These are phyloP conservation scores for Mucuna pruriens DNA, from an alignment of 306 rosid genomes.

Conservation along the genomic window DNA sequence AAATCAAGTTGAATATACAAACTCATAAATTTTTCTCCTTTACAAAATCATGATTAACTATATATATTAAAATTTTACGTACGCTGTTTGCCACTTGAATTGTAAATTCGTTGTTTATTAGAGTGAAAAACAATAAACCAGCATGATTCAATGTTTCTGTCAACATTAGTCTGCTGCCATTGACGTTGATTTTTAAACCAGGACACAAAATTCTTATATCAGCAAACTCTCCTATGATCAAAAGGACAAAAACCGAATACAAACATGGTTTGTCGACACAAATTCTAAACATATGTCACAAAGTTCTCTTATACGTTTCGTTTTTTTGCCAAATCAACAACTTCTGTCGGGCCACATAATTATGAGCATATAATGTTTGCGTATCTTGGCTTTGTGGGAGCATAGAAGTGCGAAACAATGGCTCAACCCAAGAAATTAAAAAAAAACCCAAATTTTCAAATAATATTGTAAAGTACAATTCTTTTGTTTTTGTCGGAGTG, in stretches of 20 bases:
- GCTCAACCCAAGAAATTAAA: not conserved
- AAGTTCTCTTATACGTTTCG: not conserved
- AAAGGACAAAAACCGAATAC: constrained; percentile 22
- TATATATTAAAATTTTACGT: not conserved
- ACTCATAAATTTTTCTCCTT: not conserved
- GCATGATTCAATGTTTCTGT: constrained; percentile 35
- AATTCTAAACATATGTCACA: not conserved
- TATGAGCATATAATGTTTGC: not conserved
- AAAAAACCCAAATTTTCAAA: not conserved
- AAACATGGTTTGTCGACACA: not conserved
- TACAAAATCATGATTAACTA: not conserved
- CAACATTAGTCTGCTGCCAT: constrained; percentile 26
- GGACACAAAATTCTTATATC: not conserved
- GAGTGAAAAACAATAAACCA: constrained; percentile 17
- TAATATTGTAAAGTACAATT: not conserved
- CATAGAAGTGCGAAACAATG: not conserved
- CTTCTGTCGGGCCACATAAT: not conserved
- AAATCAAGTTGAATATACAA: too few species aligned
- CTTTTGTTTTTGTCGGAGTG: not conserved
- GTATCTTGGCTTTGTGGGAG: not conserved
- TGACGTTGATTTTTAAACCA: constrained; percentile 31
- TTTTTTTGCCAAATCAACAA: not conserved
- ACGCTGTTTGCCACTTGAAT: not conserved
- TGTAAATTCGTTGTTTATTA: not conserved
- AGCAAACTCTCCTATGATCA: not conserved